These are phyloP conservation scores for Russula vinacea DNA, from an alignment of 768 basidiomycete species.

Conservation along the genomic window DNA sequence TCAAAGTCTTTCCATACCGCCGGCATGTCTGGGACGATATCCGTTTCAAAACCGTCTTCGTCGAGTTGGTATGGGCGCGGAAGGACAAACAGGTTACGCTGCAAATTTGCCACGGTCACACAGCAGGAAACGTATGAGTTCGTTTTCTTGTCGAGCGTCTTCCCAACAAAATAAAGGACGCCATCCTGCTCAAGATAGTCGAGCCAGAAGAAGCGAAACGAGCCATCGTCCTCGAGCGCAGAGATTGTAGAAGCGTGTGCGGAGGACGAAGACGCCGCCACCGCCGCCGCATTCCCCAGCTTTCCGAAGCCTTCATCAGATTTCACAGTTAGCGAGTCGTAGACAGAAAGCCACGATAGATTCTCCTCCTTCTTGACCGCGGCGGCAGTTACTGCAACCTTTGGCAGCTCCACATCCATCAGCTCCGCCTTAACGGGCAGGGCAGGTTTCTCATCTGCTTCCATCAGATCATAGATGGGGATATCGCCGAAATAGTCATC, in stretches of 20 bases:
- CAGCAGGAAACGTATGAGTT: conserved; percentile 79
- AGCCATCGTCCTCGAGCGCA: conserved; percentile 80
- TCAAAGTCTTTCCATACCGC: conserved; percentile 87
- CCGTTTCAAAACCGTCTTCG: conserved; percentile 63
- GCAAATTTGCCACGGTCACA: conserved; percentile 76
- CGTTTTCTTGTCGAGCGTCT: conserved; percentile 75
- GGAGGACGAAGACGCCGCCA: conserved; percentile 33
- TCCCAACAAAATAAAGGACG: conserved; percentile 84
- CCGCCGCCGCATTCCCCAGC: conserved; percentile 33
- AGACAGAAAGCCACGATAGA: conserved; percentile 70
- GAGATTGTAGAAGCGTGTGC: conserved; percentile 44
- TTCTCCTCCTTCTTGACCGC: conserved; percentile 46
- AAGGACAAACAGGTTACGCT: conserved; percentile 88
- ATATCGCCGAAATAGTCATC: conserved; percentile 51
- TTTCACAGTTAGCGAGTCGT: conserved; percentile 65
- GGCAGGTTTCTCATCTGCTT: conserved; percentile 55
- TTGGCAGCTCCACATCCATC: conserved; percentile 32
- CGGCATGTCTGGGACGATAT: conserved; percentile 61
- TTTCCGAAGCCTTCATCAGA: conserved; percentile 59
- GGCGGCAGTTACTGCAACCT: conserved; percentile 31
- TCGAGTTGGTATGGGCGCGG: conserved; percentile 67
- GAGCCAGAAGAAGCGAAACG: conserved; percentile 90
- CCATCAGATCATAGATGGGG: conserved; percentile 58
- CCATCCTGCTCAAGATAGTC: conserved; percentile 90
- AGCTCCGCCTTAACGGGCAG: conserved; percentile 34